Conservation (phyloP, 306 rosid species). For the Glycine latifolia region DNA sequence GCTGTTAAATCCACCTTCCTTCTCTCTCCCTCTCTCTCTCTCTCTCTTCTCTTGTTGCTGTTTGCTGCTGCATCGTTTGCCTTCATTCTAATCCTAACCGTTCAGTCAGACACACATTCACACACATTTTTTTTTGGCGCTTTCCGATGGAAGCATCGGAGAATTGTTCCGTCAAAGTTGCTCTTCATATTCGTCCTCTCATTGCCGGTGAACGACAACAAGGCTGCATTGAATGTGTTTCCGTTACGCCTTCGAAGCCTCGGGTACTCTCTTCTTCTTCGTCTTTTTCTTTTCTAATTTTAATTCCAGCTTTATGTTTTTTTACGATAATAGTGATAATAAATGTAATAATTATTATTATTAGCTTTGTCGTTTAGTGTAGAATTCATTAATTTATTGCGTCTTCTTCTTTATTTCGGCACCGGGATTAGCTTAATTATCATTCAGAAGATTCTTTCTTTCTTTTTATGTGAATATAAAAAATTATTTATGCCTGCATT, state of each 20-base stretch:
- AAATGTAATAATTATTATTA: slow-evolving; percentile 3
- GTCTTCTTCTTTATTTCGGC: not conserved
- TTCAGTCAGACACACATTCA: slow-evolving; percentile 28
- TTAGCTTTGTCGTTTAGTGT: slow-evolving; percentile 44
- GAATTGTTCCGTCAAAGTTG: slow-evolving; percentile 82
- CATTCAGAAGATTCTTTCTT: slow-evolving; percentile 21
- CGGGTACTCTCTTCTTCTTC: slow-evolving; percentile 60
- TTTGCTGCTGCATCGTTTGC: slow-evolving; percentile 58
- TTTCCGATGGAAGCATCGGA: slow-evolving; percentile 69
- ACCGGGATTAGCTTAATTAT: slow-evolving; percentile 2
- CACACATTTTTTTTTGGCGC: not conserved
- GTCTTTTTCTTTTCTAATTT: not conserved
- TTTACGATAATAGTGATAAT: not conserved
- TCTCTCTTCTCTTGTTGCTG: not conserved
- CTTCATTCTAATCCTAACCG: slow-evolving; percentile 48
- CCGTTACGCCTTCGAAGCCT: slow-evolving; percentile 62
- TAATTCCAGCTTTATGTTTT: not conserved
- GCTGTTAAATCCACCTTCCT: slow-evolving; percentile 47
- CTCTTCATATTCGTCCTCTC: slow-evolving; percentile 86
- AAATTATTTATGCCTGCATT: not conserved
- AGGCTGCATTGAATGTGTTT: slow-evolving; percentile 76
- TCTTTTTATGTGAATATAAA: not conserved
- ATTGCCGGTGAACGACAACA: slow-evolving; percentile 74
- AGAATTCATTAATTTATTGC: slow-evolving; percentile 37
- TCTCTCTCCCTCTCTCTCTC: not conserved